A percentile compares a stretch with the other conserved stretches of the same genome.
Evolutionary conservation across 371 early-diverging fungal genomes (phyloP).

Genomic region (Mucor mucedo): DNA sequence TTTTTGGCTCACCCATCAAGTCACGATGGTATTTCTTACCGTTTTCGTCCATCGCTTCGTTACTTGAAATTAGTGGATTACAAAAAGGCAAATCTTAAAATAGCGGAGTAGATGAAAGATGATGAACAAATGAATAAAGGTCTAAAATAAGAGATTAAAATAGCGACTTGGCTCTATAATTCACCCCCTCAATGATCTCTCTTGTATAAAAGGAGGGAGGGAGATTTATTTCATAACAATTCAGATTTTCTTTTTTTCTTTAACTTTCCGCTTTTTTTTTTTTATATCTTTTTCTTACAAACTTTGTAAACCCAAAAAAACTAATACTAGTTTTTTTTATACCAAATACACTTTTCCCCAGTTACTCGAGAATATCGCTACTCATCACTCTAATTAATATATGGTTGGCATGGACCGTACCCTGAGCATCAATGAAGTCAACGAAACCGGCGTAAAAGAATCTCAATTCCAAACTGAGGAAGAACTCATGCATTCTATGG

Average conservation of each 20-base stretch:
- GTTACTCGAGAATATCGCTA: conserved; percentile 18
- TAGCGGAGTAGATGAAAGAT: conserved; percentile 13
- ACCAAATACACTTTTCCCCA: conserved; percentile 5
- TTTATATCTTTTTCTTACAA: conserved; percentile 12
- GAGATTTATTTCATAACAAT: background rate
- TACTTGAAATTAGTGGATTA: background rate
- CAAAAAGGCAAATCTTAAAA: conserved; percentile 22
- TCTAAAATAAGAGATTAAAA: conserved; percentile 26
- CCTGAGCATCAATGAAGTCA: conserved; percentile 30
- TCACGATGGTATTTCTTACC: conserved; percentile 25
- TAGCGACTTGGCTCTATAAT: conserved; percentile 12
- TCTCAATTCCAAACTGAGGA: conserved; percentile 42
- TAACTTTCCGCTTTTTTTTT: conserved; percentile 7
- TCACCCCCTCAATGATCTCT: background rate
- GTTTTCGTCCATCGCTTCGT: conserved; percentile 4
- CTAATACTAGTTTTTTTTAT: background rate
- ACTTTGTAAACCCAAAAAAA: conserved; percentile 1
- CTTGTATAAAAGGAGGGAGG: conserved; percentile 20
- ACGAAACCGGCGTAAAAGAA: conserved; percentile 37
- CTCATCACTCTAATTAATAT: conserved; percentile 5
- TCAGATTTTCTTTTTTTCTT: background rate
- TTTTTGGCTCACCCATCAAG: background rate
- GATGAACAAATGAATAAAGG: conserved; percentile 27
- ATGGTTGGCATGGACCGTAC: conserved; percentile 39
- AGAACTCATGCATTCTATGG: conserved; percentile 55